Evolutionary conservation across 2,329 filamentous ascomycete genomes (phyloP).

Genomic region (Colletotrichum shisoi): DNA sequence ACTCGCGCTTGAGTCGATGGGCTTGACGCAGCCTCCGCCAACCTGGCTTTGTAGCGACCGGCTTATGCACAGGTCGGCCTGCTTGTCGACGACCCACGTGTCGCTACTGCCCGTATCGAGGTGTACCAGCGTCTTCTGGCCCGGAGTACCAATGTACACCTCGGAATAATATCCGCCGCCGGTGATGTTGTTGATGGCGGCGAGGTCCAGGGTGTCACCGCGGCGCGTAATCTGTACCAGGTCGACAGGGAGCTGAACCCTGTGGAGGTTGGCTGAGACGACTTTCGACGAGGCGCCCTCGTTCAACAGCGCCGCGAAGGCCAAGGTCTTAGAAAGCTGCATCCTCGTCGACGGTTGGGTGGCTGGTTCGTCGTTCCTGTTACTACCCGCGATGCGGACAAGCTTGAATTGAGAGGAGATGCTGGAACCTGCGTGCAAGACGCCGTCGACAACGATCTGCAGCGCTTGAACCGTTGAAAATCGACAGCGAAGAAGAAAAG

Average conservation of each 20-base stretch:
- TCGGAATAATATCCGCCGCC: constrained; percentile 71
- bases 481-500: constrained; percentile 18
- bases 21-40: constrained; percentile 43
- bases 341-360: not conserved
- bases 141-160: constrained; percentile 67
- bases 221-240: constrained; percentile 32
- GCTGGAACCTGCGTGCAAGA: not conserved
- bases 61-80: constrained; percentile 32
- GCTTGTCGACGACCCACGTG: constrained; percentile 61
- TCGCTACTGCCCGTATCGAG: constrained; percentile 75
- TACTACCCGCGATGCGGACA: constrained; percentile 21
- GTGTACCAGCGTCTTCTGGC: constrained; percentile 64
- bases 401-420: constrained; percentile 13
- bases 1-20: constrained; percentile 54
- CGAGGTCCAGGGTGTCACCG: constrained; percentile 46
- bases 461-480: not conserved
- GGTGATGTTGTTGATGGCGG: constrained; percentile 60
- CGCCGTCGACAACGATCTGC: not conserved
- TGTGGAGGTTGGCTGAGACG: constrained; percentile 26
- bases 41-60: constrained; percentile 14
- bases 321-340: not conserved
- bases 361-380: constrained; percentile 2
- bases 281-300: constrained; percentile 23
- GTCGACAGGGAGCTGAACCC: constrained; percentile 15
- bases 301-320: constrained; percentile 16